These are phyloP conservation scores for Pythium pectinolyticum DNA, from an alignment of 352 stramenopile species.

Conservation along the genomic window DNA sequence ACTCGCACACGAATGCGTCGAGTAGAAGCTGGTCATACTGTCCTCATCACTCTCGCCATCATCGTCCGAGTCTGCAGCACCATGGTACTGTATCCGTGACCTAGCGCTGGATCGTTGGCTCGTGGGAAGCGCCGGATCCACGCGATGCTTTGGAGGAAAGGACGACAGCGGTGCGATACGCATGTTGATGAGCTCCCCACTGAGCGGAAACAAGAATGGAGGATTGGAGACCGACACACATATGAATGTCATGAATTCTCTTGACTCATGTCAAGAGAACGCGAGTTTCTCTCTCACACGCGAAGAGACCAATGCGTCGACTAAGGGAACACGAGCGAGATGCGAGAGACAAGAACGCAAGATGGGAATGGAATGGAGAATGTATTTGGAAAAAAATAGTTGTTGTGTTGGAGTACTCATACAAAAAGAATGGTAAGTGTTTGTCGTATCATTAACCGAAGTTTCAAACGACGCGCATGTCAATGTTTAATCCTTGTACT, in stretches of 20 bases:
- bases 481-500: conserved; percentile 37
- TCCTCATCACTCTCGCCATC: neutral
- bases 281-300: too few relatives aligned
- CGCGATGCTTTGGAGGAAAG: neutral
- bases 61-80: conserved; percentile 5
- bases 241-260: too few relatives aligned
- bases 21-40: conserved; percentile 1
- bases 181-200: conserved; percentile 5
- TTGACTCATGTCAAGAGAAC: too few relatives aligned
- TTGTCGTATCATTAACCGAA: conserved; percentile 36
- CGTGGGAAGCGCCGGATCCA: neutral
- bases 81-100: too few relatives aligned
- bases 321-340: neutral
- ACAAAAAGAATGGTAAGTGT: conserved; percentile 37
- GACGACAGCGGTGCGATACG: conserved; percentile 7
- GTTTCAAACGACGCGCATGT: conserved; percentile 40
- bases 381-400: neutral
- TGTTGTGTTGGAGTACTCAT: conserved; percentile 30
- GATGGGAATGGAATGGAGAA: neutral
- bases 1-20: neutral
- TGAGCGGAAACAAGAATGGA: neutral
- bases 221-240: neutral
- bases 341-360: neutral
- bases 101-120: neutral
- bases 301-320: too few relatives aligned